phyloP scores from a whole-genome alignment of 1,139 yeast genomes.

The Yamadazyma sp. region DNA sequence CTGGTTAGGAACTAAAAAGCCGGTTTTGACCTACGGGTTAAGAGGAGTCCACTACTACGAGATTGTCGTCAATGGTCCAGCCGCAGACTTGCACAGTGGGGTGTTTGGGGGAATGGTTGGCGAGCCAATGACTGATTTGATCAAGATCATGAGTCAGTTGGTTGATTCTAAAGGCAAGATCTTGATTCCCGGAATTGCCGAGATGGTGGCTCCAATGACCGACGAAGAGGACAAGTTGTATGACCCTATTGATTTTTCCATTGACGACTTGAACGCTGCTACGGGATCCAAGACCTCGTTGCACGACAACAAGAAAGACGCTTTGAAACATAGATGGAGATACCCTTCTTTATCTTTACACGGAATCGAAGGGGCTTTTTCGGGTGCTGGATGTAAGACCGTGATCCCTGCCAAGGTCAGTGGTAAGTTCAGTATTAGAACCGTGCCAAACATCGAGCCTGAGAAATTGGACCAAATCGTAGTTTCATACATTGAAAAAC shows the following conservation, averaged over 20 bases:
- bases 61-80: constrained; percentile 80
- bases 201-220: constrained; percentile 94
- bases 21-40: constrained; percentile 94
- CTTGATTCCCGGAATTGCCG: constrained; percentile 81
- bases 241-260: constrained; percentile 81
- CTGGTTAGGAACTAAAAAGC: constrained; percentile 97
- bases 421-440: constrained; percentile 95
- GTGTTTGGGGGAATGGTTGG: constrained; percentile 96
- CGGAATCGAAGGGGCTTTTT: constrained; percentile 97
- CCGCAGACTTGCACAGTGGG: constrained; percentile 97
- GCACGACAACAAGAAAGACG: constrained; percentile 73
- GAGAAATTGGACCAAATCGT: constrained; percentile 78
- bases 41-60: constrained; percentile 97
- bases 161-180: constrained; percentile 84
- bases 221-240: constrained; percentile 74
- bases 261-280: constrained; percentile 83
- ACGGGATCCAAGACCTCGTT: constrained; percentile 84
- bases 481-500: constrained; percentile 62
- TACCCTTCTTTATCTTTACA: constrained; percentile 93
- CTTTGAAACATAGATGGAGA: constrained; percentile 98
- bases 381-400: constrained; percentile 94
- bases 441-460: constrained; percentile 91
- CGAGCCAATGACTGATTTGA: constrained; percentile 95
- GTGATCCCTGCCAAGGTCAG: constrained; percentile 93
- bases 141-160: constrained; percentile 69